These are phyloP conservation scores for Schizosaccharomyces lindneri DNA, from an alignment of 805 yeast genomes.

Conservation along the genomic window DNA sequence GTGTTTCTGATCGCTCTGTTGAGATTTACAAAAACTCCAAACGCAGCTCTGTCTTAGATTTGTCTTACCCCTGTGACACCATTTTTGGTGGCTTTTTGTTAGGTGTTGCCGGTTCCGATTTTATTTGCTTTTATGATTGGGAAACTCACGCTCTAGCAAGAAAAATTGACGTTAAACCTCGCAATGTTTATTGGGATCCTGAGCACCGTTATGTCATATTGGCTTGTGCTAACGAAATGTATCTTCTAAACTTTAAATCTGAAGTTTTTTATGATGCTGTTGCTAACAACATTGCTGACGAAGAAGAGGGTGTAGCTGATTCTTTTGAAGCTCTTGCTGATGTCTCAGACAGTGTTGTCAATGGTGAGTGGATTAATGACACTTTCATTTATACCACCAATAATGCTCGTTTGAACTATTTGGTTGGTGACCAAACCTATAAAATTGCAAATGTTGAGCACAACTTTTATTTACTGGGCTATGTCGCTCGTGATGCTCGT, in stretches of 20 bases:
- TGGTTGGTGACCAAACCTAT: conserved; percentile 82
- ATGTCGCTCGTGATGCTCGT: conserved; percentile 70
- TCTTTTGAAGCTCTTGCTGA: conserved; percentile 70
- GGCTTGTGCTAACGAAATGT: conserved; percentile 44
- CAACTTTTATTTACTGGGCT: conserved; percentile 66
- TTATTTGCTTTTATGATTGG: conserved; percentile 84
- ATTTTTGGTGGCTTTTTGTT: conserved; percentile 74
- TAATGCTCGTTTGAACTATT: conserved; percentile 70
- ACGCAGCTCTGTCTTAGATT: conserved; percentile 40
- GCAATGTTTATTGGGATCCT: conserved; percentile 69
- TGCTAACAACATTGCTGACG: conserved; percentile 30
- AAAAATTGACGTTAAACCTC: conserved; percentile 56
- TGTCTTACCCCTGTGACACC: conserved; percentile 36
- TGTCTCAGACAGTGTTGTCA: conserved; percentile 51
- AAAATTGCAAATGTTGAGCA: conserved; percentile 84
- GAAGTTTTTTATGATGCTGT: conserved; percentile 41
- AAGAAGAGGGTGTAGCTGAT: conserved; percentile 73
- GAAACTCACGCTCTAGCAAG: conserved; percentile 62
- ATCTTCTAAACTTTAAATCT: conserved; percentile 49
- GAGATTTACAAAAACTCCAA: conserved; percentile 64
- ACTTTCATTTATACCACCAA: conserved; percentile 78
- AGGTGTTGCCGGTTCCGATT: conserved; percentile 51
- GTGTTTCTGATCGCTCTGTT: conserved; percentile 41
- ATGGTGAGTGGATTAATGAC: conserved; percentile 94
- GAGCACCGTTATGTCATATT: conserved; percentile 74